Percentiles rank a stretch among this genome's conserved stretches.
These are phyloP conservation scores for Daldinia sp. DNA, from an alignment of 2,329 filamentous ascomycete species.

Conservation along the genomic window DNA sequence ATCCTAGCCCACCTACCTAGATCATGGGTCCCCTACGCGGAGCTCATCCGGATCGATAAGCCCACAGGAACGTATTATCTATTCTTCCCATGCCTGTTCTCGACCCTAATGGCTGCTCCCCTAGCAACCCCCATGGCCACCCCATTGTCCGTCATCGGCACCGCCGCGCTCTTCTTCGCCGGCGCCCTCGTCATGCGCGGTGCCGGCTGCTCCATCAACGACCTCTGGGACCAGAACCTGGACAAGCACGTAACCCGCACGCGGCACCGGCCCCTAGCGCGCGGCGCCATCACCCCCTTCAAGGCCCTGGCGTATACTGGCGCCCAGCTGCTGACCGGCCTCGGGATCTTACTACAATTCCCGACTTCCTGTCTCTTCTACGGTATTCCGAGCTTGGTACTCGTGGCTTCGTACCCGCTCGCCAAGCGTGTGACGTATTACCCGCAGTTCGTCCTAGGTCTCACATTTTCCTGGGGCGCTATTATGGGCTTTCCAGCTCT, in stretches of 20 bases:
- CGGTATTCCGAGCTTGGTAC: constrained; percentile 77
- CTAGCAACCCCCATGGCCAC: constrained; percentile 71
- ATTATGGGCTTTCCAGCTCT: constrained; percentile 89
- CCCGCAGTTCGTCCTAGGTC: constrained; percentile 83
- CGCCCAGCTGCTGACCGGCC: constrained; percentile 77
- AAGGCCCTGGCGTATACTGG: constrained; percentile 81
- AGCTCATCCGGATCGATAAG: constrained; percentile 84
- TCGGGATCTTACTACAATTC: constrained; percentile 81
- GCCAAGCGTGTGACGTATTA: constrained; percentile 90
- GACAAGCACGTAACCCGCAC: constrained; percentile 84
- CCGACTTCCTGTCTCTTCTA: constrained; percentile 83
- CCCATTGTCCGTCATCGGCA: constrained; percentile 72
- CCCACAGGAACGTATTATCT: constrained; percentile 86
- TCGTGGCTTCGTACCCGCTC: constrained; percentile 83
- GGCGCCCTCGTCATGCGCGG: constrained; percentile 89
- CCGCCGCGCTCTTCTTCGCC: constrained; percentile 76
- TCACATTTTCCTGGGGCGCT: constrained; percentile 91
- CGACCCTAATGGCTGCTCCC: constrained; percentile 82
- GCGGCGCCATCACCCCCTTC: constrained; percentile 78
- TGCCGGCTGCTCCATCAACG: constrained; percentile 89
- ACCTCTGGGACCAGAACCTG: constrained; percentile 89
- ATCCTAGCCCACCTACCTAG: constrained; percentile 76
- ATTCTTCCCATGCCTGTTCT: constrained; percentile 87
- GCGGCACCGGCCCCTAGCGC: constrained; percentile 81
- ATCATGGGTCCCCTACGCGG: constrained; percentile 82